A percentile compares a stretch with the other conserved stretches of the same genome.
Evolutionary conservation across 2,329 filamentous ascomycete genomes (phyloP).

Genomic region (Camillea tinctor): DNA sequence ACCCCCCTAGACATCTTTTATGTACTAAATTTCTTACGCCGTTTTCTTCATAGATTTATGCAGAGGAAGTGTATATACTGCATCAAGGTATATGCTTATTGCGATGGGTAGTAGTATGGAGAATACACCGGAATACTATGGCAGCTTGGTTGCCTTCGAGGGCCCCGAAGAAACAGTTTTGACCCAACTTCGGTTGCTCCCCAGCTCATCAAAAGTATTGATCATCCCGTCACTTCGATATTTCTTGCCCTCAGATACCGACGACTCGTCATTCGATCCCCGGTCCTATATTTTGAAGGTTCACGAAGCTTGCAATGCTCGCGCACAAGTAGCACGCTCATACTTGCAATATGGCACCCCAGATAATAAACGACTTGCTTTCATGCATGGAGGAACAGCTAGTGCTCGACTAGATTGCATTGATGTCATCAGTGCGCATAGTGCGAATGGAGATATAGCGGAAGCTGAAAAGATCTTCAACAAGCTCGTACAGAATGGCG

Average conservation of each 20-base stretch:
- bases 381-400: slow-evolving; percentile 59
- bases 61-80: no score
- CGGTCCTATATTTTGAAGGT: slow-evolving; percentile 46
- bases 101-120: slow-evolving; percentile 25
- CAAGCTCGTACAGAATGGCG: slow-evolving; percentile 49
- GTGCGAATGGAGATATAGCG: slow-evolving; percentile 48
- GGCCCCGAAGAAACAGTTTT: slow-evolving; percentile 54
- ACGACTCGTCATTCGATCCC: slow-evolving; percentile 35
- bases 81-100: background rate
- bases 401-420: slow-evolving; percentile 56
- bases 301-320: slow-evolving; percentile 48
- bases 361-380: slow-evolving; percentile 54
- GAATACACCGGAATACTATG: slow-evolving; percentile 33
- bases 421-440: slow-evolving; percentile 50
- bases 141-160: slow-evolving; percentile 60
- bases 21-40: background rate
- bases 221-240: slow-evolving; percentile 53
- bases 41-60: background rate
- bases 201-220: slow-evolving; percentile 56
- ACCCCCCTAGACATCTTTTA: background rate
- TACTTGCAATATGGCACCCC: slow-evolving; percentile 50
- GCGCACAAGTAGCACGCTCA: slow-evolving; percentile 46
- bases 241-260: slow-evolving; percentile 39
- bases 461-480: slow-evolving; percentile 53
- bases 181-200: slow-evolving; percentile 60